Percentiles rank a stretch among this genome's conserved stretches.
Evolutionary conservation across 805 yeast genomes (phyloP).

Genomic region (Pichia exigua): DNA sequence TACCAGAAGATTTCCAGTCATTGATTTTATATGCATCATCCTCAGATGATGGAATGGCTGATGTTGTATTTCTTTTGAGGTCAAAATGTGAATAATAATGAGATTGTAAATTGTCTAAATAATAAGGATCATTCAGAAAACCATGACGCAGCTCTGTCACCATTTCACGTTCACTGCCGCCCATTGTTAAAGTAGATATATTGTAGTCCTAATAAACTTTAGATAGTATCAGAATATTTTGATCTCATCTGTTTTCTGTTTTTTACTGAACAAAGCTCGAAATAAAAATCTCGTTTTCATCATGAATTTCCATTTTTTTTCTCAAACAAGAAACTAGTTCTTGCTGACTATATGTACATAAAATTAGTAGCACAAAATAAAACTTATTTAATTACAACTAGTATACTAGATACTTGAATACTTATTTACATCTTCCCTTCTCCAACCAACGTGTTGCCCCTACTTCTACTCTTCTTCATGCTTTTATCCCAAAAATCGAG

Average conservation of each 20-base stretch:
- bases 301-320: background rate
- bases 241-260: background rate
- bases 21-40: slow-evolving; percentile 61
- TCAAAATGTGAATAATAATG: slow-evolving; percentile 56
- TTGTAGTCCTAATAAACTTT: background rate
- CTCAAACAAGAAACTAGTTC: background rate
- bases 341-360: background rate
- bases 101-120: slow-evolving; percentile 22
- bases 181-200: background rate
- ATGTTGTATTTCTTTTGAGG: slow-evolving; percentile 85
- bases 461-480: slow-evolving; percentile 19
- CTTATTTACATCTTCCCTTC: background rate
- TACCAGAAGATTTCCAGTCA: slow-evolving; percentile 90
- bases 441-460: slow-evolving; percentile 3
- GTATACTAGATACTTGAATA: background rate
- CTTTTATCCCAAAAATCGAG: slow-evolving; percentile 75
- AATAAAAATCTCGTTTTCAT: background rate
- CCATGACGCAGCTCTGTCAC: slow-evolving; percentile 25
- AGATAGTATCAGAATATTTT: too few relatives aligned
- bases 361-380: too few relatives aligned
- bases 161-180: slow-evolving; percentile 7
- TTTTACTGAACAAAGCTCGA: background rate
- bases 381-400: background rate
- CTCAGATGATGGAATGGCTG: slow-evolving; percentile 65
- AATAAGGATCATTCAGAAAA: slow-evolving; percentile 25